phyloP scores from a whole-genome alignment of 1,284 basidiomycete genomes.

The Microbotryum saponariae region DNA sequence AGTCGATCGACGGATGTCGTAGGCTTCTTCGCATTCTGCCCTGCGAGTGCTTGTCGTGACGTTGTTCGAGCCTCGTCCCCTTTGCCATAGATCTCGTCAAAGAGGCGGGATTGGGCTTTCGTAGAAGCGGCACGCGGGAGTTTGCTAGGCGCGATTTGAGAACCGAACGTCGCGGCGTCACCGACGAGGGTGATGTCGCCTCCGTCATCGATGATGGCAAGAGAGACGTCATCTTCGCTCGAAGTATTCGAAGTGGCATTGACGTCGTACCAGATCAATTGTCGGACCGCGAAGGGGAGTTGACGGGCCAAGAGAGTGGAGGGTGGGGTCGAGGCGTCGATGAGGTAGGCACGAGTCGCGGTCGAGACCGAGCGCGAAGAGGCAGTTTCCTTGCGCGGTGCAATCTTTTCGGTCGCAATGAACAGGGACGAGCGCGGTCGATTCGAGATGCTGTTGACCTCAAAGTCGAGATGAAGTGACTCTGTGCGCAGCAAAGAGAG shows the following conservation, averaged over 20 bases:
- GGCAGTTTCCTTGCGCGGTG: neutral
- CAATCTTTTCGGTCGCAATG: slow-evolving; percentile 9
- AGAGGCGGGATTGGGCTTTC: slow-evolving; percentile 21
- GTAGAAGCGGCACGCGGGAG: slow-evolving; percentile 9
- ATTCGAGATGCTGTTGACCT: slow-evolving; percentile 9
- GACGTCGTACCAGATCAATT: slow-evolving; percentile 12
- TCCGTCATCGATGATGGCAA: slow-evolving; percentile 14
- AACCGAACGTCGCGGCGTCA: slow-evolving; percentile 3
- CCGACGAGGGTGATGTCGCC: slow-evolving; percentile 24
- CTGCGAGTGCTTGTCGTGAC: neutral
- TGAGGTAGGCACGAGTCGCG: neutral
- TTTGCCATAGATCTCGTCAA: slow-evolving; percentile 34
- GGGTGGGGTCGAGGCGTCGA: neutral
- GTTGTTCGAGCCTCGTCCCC: neutral
- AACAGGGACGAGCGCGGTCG: neutral
- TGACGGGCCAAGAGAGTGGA: slow-evolving; percentile 11
- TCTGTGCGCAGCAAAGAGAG: slow-evolving; percentile 37
- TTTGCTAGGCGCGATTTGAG: slow-evolving; percentile 8
- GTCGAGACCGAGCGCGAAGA: neutral
- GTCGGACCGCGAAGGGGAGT: slow-evolving; percentile 18
- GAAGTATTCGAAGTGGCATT: neutral
- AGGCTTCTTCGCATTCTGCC: neutral
- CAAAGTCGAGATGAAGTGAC: slow-evolving; percentile 18
- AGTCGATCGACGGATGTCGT: neutral
- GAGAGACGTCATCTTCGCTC: slow-evolving; percentile 5